Conservation (phyloP, 306 rosid genomes). For the Albizia julibrissin region DNA sequence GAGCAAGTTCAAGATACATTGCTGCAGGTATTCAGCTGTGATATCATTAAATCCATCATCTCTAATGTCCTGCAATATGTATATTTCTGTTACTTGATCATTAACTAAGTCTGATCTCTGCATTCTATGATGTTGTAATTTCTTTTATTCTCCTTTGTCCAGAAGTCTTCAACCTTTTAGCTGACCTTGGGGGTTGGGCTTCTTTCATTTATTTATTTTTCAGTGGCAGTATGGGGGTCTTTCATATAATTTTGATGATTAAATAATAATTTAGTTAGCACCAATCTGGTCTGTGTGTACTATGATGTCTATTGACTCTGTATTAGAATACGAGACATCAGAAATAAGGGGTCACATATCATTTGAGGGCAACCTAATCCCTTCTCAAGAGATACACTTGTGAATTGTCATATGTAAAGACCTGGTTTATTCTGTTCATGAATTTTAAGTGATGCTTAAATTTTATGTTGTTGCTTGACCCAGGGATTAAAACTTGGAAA, state of each 20-base stretch:
- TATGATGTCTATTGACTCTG: not conserved
- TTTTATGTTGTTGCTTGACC: not conserved
- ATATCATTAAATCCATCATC: conserved; percentile 8
- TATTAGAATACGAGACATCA: not conserved
- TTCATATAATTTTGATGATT: not conserved
- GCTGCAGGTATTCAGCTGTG: conserved; percentile 56
- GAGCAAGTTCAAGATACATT: conserved; percentile 53
- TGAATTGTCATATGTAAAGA: not conserved
- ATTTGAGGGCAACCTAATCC: conserved; percentile 9
- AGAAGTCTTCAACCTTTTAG: not conserved
- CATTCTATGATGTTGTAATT: conserved; percentile 23
- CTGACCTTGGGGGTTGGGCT: not conserved
- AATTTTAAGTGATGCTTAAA: not conserved
- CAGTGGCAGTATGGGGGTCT: conserved; percentile 1
- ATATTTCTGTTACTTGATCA: conserved; percentile 20
- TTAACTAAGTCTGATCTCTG: conserved; percentile 19
- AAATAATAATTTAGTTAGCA: not conserved
- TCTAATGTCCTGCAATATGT: conserved; percentile 13
- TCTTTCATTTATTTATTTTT: conserved; percentile 13
- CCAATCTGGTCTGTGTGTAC: not conserved
- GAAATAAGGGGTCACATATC: conserved; percentile 11
- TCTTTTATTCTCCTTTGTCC: conserved; percentile 9
- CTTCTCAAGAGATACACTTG: not conserved
- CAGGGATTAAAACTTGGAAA: not conserved
- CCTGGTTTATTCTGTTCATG: not conserved